Evolutionary conservation across 805 yeast genomes (phyloP).

Genomic region (Saturnispora diversa): DNA sequence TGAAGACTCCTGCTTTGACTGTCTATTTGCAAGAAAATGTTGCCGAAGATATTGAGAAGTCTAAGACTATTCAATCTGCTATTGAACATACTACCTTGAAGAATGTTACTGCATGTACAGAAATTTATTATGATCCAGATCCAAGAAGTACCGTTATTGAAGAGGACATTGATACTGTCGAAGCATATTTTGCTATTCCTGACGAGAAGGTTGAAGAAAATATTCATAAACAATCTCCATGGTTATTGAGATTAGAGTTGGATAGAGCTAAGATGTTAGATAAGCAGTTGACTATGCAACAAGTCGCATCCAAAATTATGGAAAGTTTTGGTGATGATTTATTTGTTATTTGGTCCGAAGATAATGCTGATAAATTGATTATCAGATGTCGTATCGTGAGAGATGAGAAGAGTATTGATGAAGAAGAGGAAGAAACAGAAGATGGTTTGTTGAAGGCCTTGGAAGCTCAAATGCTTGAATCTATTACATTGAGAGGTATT

Average conservation of each 20-base stretch:
- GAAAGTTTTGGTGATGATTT: slow-evolving; percentile 90
- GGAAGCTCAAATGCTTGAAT: slow-evolving; percentile 93
- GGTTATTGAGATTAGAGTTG: slow-evolving; percentile 92
- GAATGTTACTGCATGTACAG: slow-evolving; percentile 95
- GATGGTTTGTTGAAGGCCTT: slow-evolving; percentile 92
- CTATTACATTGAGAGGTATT: slow-evolving; percentile 92
- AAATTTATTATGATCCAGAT: slow-evolving; percentile 96
- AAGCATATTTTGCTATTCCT: slow-evolving; percentile 93
- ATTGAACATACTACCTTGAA: slow-evolving; percentile 93
- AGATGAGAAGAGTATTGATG: slow-evolving; percentile 88
- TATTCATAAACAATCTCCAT: slow-evolving; percentile 91
- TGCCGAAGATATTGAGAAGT: slow-evolving; percentile 84
- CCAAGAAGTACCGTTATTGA: slow-evolving; percentile 94
- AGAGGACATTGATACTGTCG: slow-evolving; percentile 95
- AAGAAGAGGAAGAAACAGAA: slow-evolving; percentile 91
- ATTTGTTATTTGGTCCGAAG: slow-evolving; percentile 98
- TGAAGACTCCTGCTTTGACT: slow-evolving; percentile 98
- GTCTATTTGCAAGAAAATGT: slow-evolving; percentile 79
- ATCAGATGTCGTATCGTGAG: slow-evolving; percentile 98
- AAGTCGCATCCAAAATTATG: slow-evolving; percentile 92
- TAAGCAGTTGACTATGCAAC: slow-evolving; percentile 95
- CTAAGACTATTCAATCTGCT: slow-evolving; percentile 91
- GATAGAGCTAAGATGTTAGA: slow-evolving; percentile 99
- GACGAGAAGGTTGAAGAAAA: slow-evolving; percentile 96
- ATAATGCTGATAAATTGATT: slow-evolving; percentile 91